Percentiles rank a stretch among this genome's conserved stretches.
phyloP scores from a whole-genome alignment of 805 yeast species.

The Teunomyces tritomae region DNA sequence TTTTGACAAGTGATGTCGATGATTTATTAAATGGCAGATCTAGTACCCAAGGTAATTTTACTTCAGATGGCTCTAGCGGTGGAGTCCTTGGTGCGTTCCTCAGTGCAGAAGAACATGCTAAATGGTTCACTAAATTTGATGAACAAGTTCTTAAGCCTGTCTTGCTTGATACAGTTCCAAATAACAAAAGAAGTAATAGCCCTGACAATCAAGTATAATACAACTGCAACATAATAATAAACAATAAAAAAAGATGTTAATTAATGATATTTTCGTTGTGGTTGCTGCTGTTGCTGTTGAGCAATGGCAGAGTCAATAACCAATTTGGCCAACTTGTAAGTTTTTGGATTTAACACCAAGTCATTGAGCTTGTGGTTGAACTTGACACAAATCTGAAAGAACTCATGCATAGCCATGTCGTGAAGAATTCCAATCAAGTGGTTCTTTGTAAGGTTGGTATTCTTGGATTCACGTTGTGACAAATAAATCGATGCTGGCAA shows the following conservation, averaged over 20 bases:
- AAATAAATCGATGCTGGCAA: slow-evolving; percentile 48
- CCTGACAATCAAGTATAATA: not conserved
- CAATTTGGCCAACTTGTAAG: slow-evolving; percentile 68
- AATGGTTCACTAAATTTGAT: slow-evolving; percentile 92
- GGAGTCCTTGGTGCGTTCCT: slow-evolving; percentile 42
- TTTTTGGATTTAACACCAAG: slow-evolving; percentile 58
- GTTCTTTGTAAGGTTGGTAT: slow-evolving; percentile 12
- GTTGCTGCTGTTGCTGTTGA: slow-evolving; percentile 34
- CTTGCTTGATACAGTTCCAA: slow-evolving; percentile 60
- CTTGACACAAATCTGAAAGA: slow-evolving; percentile 60
- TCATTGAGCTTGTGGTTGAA: slow-evolving; percentile 66
- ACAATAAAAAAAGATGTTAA: slow-evolving; percentile 1
- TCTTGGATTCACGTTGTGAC: slow-evolving; percentile 21
- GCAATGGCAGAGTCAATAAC: slow-evolving; percentile 64
- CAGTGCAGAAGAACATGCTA: slow-evolving; percentile 69
- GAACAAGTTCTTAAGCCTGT: slow-evolving; percentile 93
- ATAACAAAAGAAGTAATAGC: slow-evolving; percentile 8
- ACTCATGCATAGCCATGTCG: slow-evolving; percentile 62
- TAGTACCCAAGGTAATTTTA: not conserved
- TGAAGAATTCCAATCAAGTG: slow-evolving; percentile 56
- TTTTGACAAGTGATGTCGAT: slow-evolving; percentile 35
- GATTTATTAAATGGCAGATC: slow-evolving; percentile 26
- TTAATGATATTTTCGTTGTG: slow-evolving; percentile 1
- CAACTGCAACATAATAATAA: not conserved
- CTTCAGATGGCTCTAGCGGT: slow-evolving; percentile 6